Conservation (phyloP, 768 basidiomycete genomes). For the Amanita brunnescens region DNA sequence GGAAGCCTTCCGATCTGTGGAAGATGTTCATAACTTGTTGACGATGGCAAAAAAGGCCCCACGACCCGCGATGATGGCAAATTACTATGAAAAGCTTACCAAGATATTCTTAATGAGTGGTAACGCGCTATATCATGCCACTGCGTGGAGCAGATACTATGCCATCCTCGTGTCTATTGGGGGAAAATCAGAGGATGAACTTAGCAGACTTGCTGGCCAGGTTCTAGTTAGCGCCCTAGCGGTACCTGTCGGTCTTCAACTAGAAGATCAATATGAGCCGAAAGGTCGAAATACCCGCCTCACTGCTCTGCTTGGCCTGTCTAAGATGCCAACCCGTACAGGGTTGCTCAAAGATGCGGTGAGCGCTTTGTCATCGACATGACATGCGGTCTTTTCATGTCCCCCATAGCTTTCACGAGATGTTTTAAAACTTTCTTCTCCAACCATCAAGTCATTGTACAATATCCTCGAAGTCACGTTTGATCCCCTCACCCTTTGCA, state of each 20-base stretch:
- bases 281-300: constrained; percentile 68
- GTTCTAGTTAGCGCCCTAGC: constrained; percentile 90
- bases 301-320: constrained; percentile 77
- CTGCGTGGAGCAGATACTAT: constrained; percentile 88
- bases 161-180: constrained; percentile 63
- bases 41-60: constrained; percentile 90
- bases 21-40: constrained; percentile 94
- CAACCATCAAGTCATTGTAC: constrained; percentile 70
- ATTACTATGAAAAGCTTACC: constrained; percentile 97
- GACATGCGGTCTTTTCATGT: constrained; percentile 3
- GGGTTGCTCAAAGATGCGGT: constrained; percentile 84
- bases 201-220: constrained; percentile 76
- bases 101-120: constrained; percentile 95
- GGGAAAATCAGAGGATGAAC: constrained; percentile 69
- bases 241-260: constrained; percentile 70
- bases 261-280: constrained; percentile 36
- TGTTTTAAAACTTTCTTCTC: constrained; percentile 72
- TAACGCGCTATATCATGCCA: constrained; percentile 92
- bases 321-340: constrained; percentile 78
- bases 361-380: constrained; percentile 21
- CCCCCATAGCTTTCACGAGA: constrained; percentile 64
- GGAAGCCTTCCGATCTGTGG: constrained; percentile 96
- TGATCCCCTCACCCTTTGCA: constrained; percentile 82
- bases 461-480: constrained; percentile 87
- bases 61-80: constrained; percentile 94